Evolutionary conservation across 371 early-diverging fungal species (phyloP).

Genomic region (Mucor velutinosus): DNA sequence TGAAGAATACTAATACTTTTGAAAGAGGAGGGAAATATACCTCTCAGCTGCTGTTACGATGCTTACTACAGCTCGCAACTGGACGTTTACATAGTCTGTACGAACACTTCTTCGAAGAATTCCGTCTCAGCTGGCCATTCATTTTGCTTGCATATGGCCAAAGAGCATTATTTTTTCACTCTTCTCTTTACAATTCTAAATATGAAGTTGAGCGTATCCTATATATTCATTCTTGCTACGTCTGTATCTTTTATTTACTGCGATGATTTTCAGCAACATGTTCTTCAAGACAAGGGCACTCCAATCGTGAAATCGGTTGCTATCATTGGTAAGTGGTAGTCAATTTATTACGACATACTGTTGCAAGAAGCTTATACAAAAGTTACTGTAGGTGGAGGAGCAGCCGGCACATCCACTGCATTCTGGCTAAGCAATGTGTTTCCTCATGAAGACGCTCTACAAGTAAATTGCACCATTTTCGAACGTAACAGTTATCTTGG

Average conservation of each 20-base stretch:
- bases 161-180: too few species aligned
- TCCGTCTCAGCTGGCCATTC: too few species aligned
- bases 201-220: not conserved
- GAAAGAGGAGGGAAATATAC: too few species aligned
- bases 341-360: too few species aligned
- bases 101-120: too few species aligned
- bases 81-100: too few species aligned
- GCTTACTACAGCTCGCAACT: too few species aligned
- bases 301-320: constrained; percentile 23
- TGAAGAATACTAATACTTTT: too few species aligned
- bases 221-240: not conserved
- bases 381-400: constrained; percentile 56
- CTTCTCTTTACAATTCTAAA: not conserved
- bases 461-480: constrained; percentile 50
- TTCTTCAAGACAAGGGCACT: constrained; percentile 3
- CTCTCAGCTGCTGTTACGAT: too few species aligned
- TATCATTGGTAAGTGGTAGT: constrained; percentile 22
- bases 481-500: constrained; percentile 55
- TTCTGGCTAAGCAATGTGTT: constrained; percentile 56
- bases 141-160: too few species aligned
- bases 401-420: constrained; percentile 64
- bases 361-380: not conserved
- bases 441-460: constrained; percentile 24
- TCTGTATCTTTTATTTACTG: not conserved
- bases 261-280: constrained; percentile 1